These are phyloP conservation scores for Saccharomyces hybrid DNA, from an alignment of 1,139 yeast genomes.

Conservation along the genomic window DNA sequence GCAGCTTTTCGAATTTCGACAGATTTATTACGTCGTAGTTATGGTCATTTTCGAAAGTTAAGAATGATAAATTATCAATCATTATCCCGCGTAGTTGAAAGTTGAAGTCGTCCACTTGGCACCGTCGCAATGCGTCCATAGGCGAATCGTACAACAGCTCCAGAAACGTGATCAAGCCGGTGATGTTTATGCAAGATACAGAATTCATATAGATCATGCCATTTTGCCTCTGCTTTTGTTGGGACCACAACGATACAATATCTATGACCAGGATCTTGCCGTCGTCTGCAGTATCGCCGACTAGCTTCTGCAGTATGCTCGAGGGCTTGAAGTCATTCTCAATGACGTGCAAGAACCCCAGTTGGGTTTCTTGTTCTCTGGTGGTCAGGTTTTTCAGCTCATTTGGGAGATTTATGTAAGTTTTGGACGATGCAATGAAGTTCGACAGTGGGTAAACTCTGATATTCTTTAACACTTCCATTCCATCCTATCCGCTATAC, in stretches of 20 bases:
- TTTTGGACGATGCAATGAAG: conserved; percentile 11
- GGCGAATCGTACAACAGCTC: conserved; percentile 22
- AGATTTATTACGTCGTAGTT: conserved; percentile 6
- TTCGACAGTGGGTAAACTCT: conserved; percentile 25
- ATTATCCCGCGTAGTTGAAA: conserved; percentile 23
- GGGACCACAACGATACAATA: conserved; percentile 20
- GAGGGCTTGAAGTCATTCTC: conserved; percentile 22
- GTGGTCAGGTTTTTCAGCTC: conserved; percentile 1
- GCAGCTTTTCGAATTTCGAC: conserved; percentile 10
- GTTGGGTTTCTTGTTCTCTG: not conserved
- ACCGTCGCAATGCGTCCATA: conserved; percentile 18
- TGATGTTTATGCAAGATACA: conserved; percentile 16
- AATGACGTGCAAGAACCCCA: conserved; percentile 20
- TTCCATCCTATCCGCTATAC: conserved; percentile 4
- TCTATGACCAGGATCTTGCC: conserved; percentile 18
- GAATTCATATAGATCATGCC: conserved; percentile 16
- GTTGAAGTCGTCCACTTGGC: conserved; percentile 11
- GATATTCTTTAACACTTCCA: conserved; percentile 28
- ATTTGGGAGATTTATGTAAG: conserved; percentile 8
- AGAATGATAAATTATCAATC: conserved; percentile 29
- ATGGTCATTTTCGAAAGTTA: conserved; percentile 9
- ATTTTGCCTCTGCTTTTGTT: conserved; percentile 2
- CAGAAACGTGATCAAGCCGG: conserved; percentile 21
- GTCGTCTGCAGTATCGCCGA: conserved; percentile 5
- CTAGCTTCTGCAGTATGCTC: conserved; percentile 10